Evolutionary conservation across 805 yeast species (phyloP).

Genomic region (Monosporozyma solicola): DNA sequence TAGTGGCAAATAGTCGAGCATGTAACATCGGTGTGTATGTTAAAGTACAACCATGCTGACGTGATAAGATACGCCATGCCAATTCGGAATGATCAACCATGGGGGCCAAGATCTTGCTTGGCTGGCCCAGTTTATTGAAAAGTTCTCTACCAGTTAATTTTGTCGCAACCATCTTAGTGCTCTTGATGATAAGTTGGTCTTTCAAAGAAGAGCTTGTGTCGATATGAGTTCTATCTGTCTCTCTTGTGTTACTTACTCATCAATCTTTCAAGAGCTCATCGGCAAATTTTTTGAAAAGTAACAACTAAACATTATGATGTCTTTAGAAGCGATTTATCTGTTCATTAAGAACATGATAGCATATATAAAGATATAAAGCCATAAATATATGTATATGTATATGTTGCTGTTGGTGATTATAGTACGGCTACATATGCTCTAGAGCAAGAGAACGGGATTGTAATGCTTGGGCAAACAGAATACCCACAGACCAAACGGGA

Average conservation of each 20-base stretch:
- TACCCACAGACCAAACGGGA: slow-evolving; percentile 75
- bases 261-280: neutral
- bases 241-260: neutral
- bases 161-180: neutral
- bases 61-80: slow-evolving; percentile 85
- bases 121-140: slow-evolving; percentile 59
- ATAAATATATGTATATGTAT: neutral
- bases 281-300: neutral
- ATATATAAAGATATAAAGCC: neutral
- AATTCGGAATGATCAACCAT: slow-evolving; percentile 97
- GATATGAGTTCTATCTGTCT: neutral
- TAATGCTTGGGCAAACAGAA: slow-evolving; percentile 69
- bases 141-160: slow-evolving; percentile 54
- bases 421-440: neutral
- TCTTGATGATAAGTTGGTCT: neutral
- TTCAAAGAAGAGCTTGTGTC: neutral
- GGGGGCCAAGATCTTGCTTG: slow-evolving; percentile 87
- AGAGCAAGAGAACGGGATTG: slow-evolving; percentile 46
- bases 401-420: neutral
- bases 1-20: slow-evolving; percentile 80
- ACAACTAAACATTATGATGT: neutral
- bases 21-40: slow-evolving; percentile 98
- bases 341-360: neutral
- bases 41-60: slow-evolving; percentile 84
- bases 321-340: neutral